Evolutionary conservation across 2,329 filamentous ascomycete species (phyloP).

Genomic region (Blastomyces silverae): DNA sequence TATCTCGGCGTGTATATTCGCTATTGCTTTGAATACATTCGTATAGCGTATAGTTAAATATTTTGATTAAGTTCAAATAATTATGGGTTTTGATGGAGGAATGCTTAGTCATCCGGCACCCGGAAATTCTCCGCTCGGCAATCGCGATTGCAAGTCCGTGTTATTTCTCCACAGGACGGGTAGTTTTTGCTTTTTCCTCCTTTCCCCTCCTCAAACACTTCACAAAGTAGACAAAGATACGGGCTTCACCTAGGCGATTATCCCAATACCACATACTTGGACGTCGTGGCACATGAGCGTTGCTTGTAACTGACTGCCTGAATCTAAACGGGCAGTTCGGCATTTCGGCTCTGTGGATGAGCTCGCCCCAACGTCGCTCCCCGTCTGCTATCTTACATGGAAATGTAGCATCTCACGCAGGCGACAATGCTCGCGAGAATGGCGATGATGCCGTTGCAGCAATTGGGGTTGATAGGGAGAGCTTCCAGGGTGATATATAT

Average conservation of each 20-base stretch:
- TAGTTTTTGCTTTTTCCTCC: neutral
- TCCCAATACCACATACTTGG: neutral
- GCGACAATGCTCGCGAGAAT: neutral
- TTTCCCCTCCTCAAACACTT: neutral
- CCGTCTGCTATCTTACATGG: neutral
- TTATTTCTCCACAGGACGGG: too few relatives aligned
- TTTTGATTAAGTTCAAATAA: too few relatives aligned
- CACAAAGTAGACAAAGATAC: neutral
- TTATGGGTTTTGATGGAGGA: too few relatives aligned
- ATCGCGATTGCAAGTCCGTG: too few relatives aligned
- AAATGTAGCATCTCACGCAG: conserved; percentile 1
- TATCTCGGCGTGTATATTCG: too few relatives aligned
- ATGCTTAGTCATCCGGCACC: too few relatives aligned
- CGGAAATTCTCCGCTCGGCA: too few relatives aligned
- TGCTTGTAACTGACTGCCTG: neutral
- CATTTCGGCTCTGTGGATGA: conserved; percentile 11
- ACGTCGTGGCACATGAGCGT: neutral
- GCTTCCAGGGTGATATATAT: neutral
- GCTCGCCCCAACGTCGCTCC: neutral
- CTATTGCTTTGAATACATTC: too few relatives aligned
- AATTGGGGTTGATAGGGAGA: neutral
- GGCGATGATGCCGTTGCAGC: neutral
- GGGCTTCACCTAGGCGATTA: neutral
- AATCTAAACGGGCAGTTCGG: neutral
- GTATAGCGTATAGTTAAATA: too few relatives aligned